Conservation (phyloP, 352 stramenopile genomes). For the Peronospora farinosa region DNA sequence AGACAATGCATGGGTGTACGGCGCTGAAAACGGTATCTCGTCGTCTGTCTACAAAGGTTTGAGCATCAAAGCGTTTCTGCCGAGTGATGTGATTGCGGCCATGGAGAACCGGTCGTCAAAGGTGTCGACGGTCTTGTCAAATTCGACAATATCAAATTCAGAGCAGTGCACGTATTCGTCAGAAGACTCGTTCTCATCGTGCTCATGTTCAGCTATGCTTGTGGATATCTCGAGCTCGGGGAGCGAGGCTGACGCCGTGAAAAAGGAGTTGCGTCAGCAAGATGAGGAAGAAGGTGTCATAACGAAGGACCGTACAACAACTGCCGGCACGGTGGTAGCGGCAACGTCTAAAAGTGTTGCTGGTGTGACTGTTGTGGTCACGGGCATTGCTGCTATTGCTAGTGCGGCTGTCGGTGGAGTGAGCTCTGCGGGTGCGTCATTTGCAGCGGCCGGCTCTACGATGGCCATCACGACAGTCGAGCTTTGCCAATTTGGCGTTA, state of each 20-base stretch:
- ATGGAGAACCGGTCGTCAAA: constrained; percentile 34
- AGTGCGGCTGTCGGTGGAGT: constrained; percentile 44
- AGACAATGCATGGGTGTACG: constrained; percentile 55
- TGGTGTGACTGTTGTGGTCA: constrained; percentile 62
- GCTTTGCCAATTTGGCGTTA: constrained; percentile 73
- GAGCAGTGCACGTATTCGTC: constrained; percentile 59
- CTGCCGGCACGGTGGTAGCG: constrained; percentile 48
- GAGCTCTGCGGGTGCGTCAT: constrained; percentile 38
- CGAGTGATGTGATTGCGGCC: constrained; percentile 38
- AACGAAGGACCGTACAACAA: constrained; percentile 55
- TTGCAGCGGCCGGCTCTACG: constrained; percentile 48
- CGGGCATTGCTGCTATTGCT: constrained; percentile 62
- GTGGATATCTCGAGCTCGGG: constrained; percentile 33
- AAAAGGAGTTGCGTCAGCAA: constrained; percentile 49
- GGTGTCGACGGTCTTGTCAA: constrained; percentile 43
- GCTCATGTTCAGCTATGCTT: constrained; percentile 55
- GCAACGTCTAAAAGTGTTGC: constrained; percentile 64
- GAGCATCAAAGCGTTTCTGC: constrained; percentile 51
- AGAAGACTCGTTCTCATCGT: constrained; percentile 61
- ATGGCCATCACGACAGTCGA: constrained; percentile 71
- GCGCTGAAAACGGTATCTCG: constrained; percentile 48
- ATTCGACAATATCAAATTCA: constrained; percentile 51
- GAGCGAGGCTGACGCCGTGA: constrained; percentile 42
- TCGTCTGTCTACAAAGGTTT: constrained; percentile 58
- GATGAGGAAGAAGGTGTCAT: constrained; percentile 50